Conservation (phyloP, 148 eudicot species). For the Spergularia marina region DNA sequence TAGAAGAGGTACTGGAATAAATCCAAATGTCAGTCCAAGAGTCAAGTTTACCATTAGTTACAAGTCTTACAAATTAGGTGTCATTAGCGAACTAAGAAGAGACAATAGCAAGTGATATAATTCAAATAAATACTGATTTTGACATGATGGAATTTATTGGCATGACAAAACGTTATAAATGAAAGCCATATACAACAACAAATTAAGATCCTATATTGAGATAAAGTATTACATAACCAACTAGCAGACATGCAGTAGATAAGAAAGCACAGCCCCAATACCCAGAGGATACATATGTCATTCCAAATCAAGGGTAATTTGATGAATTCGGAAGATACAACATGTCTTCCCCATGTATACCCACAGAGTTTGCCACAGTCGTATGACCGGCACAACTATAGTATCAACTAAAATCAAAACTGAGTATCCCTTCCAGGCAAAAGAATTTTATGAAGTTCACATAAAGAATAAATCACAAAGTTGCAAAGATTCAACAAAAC, state of each 20-base stretch:
- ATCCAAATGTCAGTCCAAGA: background rate
- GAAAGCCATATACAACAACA: too few relatives aligned
- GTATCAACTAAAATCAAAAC: background rate
- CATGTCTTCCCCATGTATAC: too few relatives aligned
- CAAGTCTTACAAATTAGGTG: background rate
- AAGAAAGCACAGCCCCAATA: background rate
- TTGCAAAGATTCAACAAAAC: background rate
- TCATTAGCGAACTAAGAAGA: slow-evolving; percentile 2
- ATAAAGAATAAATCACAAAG: background rate
- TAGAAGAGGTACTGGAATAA: slow-evolving; percentile 89
- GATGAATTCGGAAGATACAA: too few relatives aligned
- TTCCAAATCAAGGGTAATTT: background rate
- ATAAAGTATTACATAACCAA: background rate
- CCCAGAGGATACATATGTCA: background rate
- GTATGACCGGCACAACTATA: background rate
- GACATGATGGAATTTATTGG: background rate
- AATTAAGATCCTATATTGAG: background rate
- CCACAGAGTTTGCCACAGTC: too few relatives aligned
- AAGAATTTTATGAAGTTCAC: background rate
- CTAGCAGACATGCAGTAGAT: background rate
- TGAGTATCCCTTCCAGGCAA: background rate
- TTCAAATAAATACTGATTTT: background rate
- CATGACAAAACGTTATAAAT: background rate
- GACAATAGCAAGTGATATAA: background rate
- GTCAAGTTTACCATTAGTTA: background rate